phyloP scores from a whole-genome alignment of 108 stramenopile species.

The Nitzschia putrida region DNA sequence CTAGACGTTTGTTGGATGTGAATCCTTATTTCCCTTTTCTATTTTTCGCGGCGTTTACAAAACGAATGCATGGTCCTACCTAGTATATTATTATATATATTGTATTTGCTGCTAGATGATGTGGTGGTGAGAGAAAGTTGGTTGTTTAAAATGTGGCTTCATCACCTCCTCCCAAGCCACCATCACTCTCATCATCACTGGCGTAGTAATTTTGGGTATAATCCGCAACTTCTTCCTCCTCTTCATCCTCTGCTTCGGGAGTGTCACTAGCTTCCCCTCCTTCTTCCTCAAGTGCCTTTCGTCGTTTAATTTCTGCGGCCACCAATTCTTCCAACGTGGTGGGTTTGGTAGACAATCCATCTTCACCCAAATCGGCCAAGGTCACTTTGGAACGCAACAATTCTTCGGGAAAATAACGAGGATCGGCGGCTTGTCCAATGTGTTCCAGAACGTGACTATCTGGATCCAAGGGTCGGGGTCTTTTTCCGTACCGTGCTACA shows the following conservation, averaged over 20 bases:
- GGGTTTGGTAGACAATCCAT: conserved; percentile 25
- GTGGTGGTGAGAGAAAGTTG: no score
- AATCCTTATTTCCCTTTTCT: neutral
- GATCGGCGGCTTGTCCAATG: conserved; percentile 48
- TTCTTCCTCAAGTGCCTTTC: conserved; percentile 12
- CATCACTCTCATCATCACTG: conserved; percentile 65
- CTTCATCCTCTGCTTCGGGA: conserved; percentile 48
- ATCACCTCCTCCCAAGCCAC: conserved; percentile 49
- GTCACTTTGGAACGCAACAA: conserved; percentile 30
- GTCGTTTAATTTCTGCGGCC: conserved; percentile 28
- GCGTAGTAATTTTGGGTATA: conserved; percentile 72
- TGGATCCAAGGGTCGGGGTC: conserved; percentile 32
- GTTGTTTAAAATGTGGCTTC: conserved; percentile 63
- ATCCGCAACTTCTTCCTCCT: conserved; percentile 77
- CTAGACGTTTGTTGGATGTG: conserved; percentile 8
- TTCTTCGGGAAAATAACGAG: conserved; percentile 61
- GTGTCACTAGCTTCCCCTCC: conserved; percentile 51
- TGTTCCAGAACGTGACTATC: conserved; percentile 36
- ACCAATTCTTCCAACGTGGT: conserved; percentile 56
- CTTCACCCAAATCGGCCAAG: conserved; percentile 6
- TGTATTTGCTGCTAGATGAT: neutral
- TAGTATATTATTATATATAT: neutral
- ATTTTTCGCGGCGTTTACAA: no score
- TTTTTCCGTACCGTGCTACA: conserved; percentile 58
- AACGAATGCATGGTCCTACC: no score